Conservation (phyloP, 306 rosid genomes). For the Citrullus amarus region DNA sequence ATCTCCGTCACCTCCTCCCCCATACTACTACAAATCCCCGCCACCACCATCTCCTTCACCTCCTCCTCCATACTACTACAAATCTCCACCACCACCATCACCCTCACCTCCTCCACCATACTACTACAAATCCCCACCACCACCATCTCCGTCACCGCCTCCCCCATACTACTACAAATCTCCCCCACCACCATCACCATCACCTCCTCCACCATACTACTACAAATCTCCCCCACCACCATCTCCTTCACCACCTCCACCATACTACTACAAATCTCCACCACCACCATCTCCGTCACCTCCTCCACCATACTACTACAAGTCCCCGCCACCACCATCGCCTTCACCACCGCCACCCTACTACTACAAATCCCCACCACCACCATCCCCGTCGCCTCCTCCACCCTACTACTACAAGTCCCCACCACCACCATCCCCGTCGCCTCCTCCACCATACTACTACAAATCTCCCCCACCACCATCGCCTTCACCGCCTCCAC, state of each 20-base stretch:
- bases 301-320: conserved; percentile 13
- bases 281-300: conserved; percentile 13
- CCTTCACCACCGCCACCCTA: not conserved
- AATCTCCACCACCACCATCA: conserved; percentile 31
- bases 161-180: conserved; percentile 20
- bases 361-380: conserved; percentile 29
- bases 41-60: conserved; percentile 7
- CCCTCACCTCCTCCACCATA: conserved; percentile 19
- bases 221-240: conserved; percentile 24
- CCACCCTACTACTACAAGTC: conserved; percentile 7
- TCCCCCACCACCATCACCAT: not conserved
- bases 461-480: conserved; percentile 27
- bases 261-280: conserved; percentile 12
- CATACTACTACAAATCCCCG: conserved; percentile 17
- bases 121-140: conserved; percentile 3
- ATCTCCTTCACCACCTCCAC: not conserved
- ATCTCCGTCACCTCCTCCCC: not conserved
- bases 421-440: conserved; percentile 5
- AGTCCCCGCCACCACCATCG: conserved; percentile 61
- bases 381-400: not conserved
- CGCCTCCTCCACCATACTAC: conserved; percentile 18
- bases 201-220: not conserved
- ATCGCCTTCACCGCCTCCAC: conserved; percentile 3
- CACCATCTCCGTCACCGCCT: not conserved
- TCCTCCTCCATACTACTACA: conserved; percentile 15